Evolutionary conservation across 305 asterid genomes (phyloP).

Genomic region (Nicotiana rustica): DNA sequence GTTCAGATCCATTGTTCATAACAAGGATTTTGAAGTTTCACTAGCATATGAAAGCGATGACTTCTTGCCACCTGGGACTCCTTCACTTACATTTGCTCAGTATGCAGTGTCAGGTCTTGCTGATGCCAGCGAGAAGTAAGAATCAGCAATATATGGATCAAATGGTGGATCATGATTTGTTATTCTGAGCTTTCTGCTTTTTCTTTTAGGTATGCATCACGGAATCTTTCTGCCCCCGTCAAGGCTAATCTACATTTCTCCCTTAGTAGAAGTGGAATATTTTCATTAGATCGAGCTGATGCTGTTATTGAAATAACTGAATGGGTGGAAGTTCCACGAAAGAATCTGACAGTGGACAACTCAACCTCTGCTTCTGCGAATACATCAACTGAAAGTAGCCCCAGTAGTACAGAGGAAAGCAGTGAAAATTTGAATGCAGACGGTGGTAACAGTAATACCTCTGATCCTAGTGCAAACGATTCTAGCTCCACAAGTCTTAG

Average conservation of each 20-base stretch:
- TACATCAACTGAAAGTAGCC: slow-evolving; percentile 58
- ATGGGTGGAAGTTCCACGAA: slow-evolving; percentile 96
- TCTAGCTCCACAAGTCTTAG: slow-evolving; percentile 63
- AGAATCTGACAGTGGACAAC: slow-evolving; percentile 81
- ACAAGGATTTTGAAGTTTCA: slow-evolving; percentile 91
- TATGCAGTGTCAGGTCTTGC: slow-evolving; percentile 88
- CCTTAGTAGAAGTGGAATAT: slow-evolving; percentile 93
- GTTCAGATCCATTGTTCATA: slow-evolving; percentile 87
- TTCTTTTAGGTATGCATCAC: slow-evolving; percentile 74
- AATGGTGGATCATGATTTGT: slow-evolving; percentile 30
- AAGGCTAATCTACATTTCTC: slow-evolving; percentile 96
- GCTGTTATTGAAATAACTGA: slow-evolving; percentile 93
- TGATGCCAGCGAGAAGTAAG: slow-evolving; percentile 86
- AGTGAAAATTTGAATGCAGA: slow-evolving; percentile 55
- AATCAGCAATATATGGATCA: slow-evolving; percentile 25
- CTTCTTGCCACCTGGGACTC: slow-evolving; percentile 75
- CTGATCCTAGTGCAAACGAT: slow-evolving; percentile 58
- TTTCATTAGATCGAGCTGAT: slow-evolving; percentile 91
- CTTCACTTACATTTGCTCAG: slow-evolving; percentile 73
- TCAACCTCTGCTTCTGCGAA: slow-evolving; percentile 74
- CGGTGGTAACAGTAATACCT: slow-evolving; percentile 48
- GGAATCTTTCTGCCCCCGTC: slow-evolving; percentile 92
- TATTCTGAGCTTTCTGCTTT: slow-evolving; percentile 33
- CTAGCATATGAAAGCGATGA: slow-evolving; percentile 90
- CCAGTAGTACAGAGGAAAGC: slow-evolving; percentile 66